Base-by-base conservation (phyloP, 805 yeast genomes). In the Saccharomycopsis fermentans region DNA sequence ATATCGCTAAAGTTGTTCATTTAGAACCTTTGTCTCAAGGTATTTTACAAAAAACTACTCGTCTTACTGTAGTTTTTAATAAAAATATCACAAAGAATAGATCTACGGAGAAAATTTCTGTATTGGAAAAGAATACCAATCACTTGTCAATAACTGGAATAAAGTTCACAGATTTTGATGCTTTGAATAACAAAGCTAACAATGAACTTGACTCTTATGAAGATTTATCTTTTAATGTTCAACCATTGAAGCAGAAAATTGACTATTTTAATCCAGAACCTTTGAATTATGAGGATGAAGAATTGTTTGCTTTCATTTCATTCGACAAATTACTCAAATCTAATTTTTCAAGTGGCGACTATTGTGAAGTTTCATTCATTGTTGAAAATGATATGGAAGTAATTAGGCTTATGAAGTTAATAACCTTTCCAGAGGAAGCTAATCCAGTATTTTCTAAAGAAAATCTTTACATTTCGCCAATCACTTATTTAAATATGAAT, bases 1-100 rank as follows among this genome's bases (percentile, higher is more conserved):
- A 67, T 4, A 65, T 81, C 19, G 86, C 86, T 21, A 65, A 66
- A 6, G 77, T 88, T 2, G 64, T 79, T 3, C 76, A 83, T 26
- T 81, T 90, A 67, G 95, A 87, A 64, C 96, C 96, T 0, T 76
- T 81, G 1, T 81, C 78, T 48, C 95, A 87, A 67, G 96, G 96
- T 0, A 63, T 68, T 6, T 65, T 86, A 0, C 68, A 71, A 21
- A 58, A 63, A 1, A 68, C 70, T 1, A 83, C 92, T 0, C 73
- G 73, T n/a, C 70, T 88, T 2, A 77, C 83, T 2, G 69, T 87
- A 34, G 78, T 83, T 17, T 52, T 32, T 11, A 21, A 55, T 26
- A 78, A 76, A 59, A 64, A 62, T 40, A 58, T 9, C 60, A 26
- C 24, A 39, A 54, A 47, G 8, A 47, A 37, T 26, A 58, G 57